Percentiles rank a stretch among this genome's conserved stretches.
These are phyloP conservation scores for Lasiosphaeria hispida DNA, from an alignment of 495 filamentous ascomycete species.

Conservation along the genomic window DNA sequence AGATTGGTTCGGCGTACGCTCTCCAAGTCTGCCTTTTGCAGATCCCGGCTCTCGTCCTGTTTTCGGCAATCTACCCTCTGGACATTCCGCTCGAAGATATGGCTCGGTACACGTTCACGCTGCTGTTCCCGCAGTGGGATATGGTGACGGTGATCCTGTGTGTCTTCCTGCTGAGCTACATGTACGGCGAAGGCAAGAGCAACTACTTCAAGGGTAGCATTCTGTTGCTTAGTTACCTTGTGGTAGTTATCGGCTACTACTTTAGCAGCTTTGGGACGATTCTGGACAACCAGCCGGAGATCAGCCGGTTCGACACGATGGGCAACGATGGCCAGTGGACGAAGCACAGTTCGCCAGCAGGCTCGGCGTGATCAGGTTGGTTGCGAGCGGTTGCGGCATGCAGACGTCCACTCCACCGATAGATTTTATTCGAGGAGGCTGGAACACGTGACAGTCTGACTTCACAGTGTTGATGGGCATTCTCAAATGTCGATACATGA, in stretches of 20 bases:
- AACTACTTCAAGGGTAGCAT: conserved; percentile 94
- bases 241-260: conserved; percentile 90
- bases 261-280: conserved; percentile 71
- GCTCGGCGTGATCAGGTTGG: no score
- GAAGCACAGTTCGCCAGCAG: conserved; percentile 32
- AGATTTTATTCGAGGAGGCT: no score
- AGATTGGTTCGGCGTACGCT: conserved; percentile 96
- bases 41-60: conserved; percentile 89
- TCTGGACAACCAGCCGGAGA: conserved; percentile 54
- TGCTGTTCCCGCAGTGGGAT: conserved; percentile 99
- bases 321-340: conserved; percentile 49
- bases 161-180: conserved; percentile 94
- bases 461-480: no score
- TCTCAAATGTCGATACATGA: no score
- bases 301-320: conserved; percentile 70
- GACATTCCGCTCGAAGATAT: conserved; percentile 50
- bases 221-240: conserved; percentile 87
- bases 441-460: no score
- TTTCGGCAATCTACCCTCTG: conserved; percentile 61
- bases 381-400: no score
- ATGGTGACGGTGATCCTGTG: conserved; percentile 97
- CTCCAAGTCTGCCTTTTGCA: conserved; percentile 97
- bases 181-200: conserved; percentile 97
- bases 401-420: no score
- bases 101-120: conserved; percentile 76